A percentile compares a stretch with the other conserved stretches of the same genome.
phyloP scores from a whole-genome alignment of 2,329 filamentous ascomycete species.

The Colletotrichum lini region DNA sequence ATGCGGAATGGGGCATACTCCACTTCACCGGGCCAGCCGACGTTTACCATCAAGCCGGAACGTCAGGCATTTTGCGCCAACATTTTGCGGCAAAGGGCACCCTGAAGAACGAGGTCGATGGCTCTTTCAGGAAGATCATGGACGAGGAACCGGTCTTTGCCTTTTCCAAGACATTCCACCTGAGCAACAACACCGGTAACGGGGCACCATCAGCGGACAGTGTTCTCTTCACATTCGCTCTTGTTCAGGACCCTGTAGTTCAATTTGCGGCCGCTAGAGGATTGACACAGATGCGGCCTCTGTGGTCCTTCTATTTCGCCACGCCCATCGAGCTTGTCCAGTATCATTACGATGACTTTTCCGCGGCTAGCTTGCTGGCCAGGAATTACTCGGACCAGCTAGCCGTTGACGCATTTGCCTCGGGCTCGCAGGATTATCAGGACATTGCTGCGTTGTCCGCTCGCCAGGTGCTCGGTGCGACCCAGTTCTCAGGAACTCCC shows the following conservation, averaged over 20 bases:
- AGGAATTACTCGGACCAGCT: slow-evolving; percentile 82
- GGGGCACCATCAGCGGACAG: slow-evolving; percentile 59
- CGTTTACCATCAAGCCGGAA: slow-evolving; percentile 79
- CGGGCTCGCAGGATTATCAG: slow-evolving; percentile 81
- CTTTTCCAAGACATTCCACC: slow-evolving; percentile 76
- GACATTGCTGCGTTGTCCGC: slow-evolving; percentile 85
- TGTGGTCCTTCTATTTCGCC: slow-evolving; percentile 84
- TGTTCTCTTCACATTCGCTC: slow-evolving; percentile 81
- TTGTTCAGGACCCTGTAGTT: slow-evolving; percentile 83
- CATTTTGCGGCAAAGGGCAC: slow-evolving; percentile 78
- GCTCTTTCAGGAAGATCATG: slow-evolving; percentile 77
- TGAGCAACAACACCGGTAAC: slow-evolving; percentile 51
- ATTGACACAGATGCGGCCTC: slow-evolving; percentile 81
- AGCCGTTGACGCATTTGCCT: slow-evolving; percentile 78
- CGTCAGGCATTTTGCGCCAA: slow-evolving; percentile 75
- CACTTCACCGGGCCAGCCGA: slow-evolving; percentile 81
- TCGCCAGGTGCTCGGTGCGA: slow-evolving; percentile 85
- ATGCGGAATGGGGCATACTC: slow-evolving; percentile 86
- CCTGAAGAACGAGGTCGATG: slow-evolving; percentile 77
- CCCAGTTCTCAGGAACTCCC: slow-evolving; percentile 80
- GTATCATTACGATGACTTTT: slow-evolving; percentile 84
- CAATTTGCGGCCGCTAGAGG: slow-evolving; percentile 85
- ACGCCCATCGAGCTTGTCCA: slow-evolving; percentile 74
- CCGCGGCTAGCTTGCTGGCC: slow-evolving; percentile 74
- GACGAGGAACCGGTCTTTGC: slow-evolving; percentile 88